These are phyloP conservation scores for Yarrowia porcina DNA, from an alignment of 805 yeast genomes.

Conservation along the genomic window DNA sequence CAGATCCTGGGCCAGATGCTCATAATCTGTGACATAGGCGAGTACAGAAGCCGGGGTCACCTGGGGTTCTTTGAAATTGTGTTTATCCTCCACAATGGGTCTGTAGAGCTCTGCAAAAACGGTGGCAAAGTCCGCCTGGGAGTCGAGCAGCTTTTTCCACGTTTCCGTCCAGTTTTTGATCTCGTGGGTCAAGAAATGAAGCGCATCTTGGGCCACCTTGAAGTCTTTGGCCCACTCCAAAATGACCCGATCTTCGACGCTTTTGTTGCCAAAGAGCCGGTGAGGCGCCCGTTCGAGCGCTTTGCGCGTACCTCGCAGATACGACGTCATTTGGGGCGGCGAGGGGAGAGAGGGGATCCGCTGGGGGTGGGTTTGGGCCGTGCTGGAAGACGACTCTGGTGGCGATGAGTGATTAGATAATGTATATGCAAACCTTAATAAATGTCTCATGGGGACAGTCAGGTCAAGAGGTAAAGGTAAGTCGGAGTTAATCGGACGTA, in stretches of 20 bases:
- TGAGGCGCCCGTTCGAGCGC: constrained; percentile 41
- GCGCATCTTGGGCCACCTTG: constrained; percentile 36
- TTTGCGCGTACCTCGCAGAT: constrained; percentile 37
- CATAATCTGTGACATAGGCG: constrained; percentile 1
- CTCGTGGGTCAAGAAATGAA: constrained; percentile 32
- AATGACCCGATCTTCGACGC: constrained; percentile 38
- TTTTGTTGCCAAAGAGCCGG: constrained; percentile 37
- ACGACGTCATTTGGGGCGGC: constrained; percentile 1
- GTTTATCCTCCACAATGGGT: constrained; percentile 35
- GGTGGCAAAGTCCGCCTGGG: constrained; percentile 30
- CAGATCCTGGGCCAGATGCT: constrained; percentile 7
- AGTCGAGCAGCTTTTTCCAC: constrained; percentile 32
- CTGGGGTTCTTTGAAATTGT: constrained; percentile 19
- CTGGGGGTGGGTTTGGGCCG: not conserved
- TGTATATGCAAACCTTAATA: constrained; percentile 14
- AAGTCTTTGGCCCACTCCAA: constrained; percentile 40
- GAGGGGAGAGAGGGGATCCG: not conserved
- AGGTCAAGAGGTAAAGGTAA: not conserved
- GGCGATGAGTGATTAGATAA: constrained; percentile 22
- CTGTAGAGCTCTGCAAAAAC: constrained; percentile 31
- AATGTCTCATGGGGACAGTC: constrained; percentile 1
- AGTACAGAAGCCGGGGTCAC: constrained; percentile 1
- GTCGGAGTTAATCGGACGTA: not conserved
- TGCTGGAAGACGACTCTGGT: not conserved
- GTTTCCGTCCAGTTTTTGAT: constrained; percentile 31